Evolutionary conservation across 768 basidiomycete genomes (phyloP), one percentile per base, ranked within the genome.

Genomic region (Macrolepiota albuminosa): DNA sequence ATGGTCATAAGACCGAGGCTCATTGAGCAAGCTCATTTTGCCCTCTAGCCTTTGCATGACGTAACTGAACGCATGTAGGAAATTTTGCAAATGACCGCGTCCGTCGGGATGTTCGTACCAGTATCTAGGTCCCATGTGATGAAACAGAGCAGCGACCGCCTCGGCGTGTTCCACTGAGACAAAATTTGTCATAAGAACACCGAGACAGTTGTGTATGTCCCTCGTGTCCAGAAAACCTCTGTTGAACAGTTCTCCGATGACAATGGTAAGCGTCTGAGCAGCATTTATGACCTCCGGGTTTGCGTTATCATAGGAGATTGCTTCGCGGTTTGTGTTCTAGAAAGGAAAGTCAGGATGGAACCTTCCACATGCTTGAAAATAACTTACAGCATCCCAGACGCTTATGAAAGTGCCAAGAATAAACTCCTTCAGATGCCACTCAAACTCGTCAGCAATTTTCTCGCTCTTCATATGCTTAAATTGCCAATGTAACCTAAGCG

Each of bases 361-460:
- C 26, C 13, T 46, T 13, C 21, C 16, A 26, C 14, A 21, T 10
- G 24, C 9, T 29, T 11, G 13, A 59, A 49, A 47, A 47, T 2
- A 10, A 59, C 64, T 63, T 37, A 67, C 66, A 36, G 63, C 59
- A 48, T 67, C 66, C 66, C 66, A 67, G n/a, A 65, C 63, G 37
- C 63, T 65, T 37, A 61, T 43, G 31, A 65, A 67, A 18, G 66
- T 64, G 7, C 63, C 64, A 33, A 65, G 54, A 33, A 65, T 45
- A 24, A 33, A 50, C 45, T 66, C 65, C 55, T 64, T 66, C 1
- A 64, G 45, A 43, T 64, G 63, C 65, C 65, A 66, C 36, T 60
- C 50, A 24, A 64, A 66, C 16, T 54, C 46, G 47, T 62, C 59
- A 10, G 56, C 63, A 37, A 54, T 33, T 13, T 62, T 63, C 26